Conservation (phyloP, 345 rosid species). For the Populus tremula region DNA sequence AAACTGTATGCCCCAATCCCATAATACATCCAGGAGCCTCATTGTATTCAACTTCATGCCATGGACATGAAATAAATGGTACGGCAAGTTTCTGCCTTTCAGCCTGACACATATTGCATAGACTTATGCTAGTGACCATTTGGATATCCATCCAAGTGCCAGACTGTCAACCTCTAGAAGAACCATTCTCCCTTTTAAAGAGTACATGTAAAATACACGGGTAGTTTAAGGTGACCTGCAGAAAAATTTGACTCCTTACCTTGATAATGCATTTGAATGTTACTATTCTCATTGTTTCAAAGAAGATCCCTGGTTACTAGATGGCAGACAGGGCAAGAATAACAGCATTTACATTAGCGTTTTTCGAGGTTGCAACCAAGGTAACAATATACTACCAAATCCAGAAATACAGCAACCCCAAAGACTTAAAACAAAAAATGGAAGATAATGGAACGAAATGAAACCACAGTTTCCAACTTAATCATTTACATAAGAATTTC, state of each 20-base stretch:
- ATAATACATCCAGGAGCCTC: background rate
- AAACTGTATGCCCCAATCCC: background rate
- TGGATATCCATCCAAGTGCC: background rate
- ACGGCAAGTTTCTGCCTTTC: background rate
- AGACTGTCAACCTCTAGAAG: background rate
- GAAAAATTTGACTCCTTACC: background rate
- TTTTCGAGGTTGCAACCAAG: background rate
- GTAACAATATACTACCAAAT: background rate
- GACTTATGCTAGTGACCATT: background rate
- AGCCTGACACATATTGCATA: background rate
- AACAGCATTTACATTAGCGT: background rate
- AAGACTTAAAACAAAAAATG: background rate
- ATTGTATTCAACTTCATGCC: background rate
- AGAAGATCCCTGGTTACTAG: background rate
- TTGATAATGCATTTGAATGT: background rate
- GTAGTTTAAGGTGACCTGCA: background rate
- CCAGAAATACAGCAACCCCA: background rate
- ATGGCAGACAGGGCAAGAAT: too few species aligned
- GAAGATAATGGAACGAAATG: background rate
- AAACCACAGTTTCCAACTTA: background rate
- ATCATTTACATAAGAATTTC: background rate
- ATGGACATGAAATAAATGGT: background rate
- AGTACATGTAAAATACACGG: background rate
- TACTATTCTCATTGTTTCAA: background rate
- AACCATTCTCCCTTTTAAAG: background rate